These are phyloP conservation scores for Fusarium sp. DNA, from an alignment of 2,329 filamentous ascomycete species.

Conservation along the genomic window DNA sequence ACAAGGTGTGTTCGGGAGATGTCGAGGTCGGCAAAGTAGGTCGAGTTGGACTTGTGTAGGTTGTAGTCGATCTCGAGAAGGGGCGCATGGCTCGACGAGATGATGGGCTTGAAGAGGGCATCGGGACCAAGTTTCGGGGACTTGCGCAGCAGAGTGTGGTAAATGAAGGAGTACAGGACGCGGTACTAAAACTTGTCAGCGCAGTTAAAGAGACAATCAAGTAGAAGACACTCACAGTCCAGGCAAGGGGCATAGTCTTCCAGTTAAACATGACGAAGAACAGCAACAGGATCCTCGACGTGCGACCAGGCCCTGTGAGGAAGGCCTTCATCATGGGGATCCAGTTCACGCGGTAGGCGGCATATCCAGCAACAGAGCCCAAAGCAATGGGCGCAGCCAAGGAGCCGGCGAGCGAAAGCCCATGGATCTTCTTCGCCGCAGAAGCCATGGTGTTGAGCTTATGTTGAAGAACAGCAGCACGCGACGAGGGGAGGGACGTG, in stretches of 20 bases:
- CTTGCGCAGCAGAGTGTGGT: conserved; percentile 65
- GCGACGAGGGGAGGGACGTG: conserved; percentile 5
- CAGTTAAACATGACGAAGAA: conserved; percentile 73
- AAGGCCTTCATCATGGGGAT: conserved; percentile 55
- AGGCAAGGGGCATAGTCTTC: conserved; percentile 80
- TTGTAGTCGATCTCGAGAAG: conserved; percentile 89
- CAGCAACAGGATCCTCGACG: conserved; percentile 64
- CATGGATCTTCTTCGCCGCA: conserved; percentile 50
- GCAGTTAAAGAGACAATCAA: neutral
- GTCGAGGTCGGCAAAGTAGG: conserved; percentile 90
- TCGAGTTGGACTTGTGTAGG: conserved; percentile 84
- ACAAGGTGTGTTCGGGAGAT: conserved; percentile 85
- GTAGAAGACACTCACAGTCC: conserved; percentile 72
- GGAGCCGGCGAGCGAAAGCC: conserved; percentile 51
- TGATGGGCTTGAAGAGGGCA: conserved; percentile 79
- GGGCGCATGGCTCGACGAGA: conserved; percentile 74
- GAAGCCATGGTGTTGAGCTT: conserved; percentile 47
- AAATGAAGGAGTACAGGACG: conserved; percentile 68
- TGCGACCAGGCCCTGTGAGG: conserved; percentile 66
- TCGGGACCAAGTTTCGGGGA: conserved; percentile 65
- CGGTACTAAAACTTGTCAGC: conserved; percentile 59
- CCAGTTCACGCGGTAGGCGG: conserved; percentile 60
- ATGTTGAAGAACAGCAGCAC: conserved; percentile 4
- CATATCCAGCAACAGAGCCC: conserved; percentile 61
- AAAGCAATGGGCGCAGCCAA: conserved; percentile 57